Percentiles rank a stretch among this genome's conserved stretches.
These are phyloP conservation scores for Nissolia schottii DNA, from an alignment of 306 rosid species.

Conservation along the genomic window DNA sequence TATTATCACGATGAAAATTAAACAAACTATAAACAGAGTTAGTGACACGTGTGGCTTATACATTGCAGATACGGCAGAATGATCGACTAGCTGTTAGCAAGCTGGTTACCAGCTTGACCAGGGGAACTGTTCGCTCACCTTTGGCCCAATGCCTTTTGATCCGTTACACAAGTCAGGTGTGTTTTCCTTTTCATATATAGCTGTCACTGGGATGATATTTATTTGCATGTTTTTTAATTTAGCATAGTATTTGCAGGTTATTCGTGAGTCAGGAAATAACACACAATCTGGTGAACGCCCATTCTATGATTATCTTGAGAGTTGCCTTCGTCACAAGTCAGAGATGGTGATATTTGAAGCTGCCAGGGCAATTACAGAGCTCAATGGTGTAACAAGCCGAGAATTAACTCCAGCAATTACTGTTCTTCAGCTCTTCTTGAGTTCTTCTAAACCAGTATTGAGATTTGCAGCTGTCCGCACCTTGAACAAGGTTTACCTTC, in stretches of 20 bases:
- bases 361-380: conserved; percentile 96
- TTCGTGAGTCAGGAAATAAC: conserved; percentile 72
- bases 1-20: not conserved
- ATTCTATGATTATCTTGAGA: conserved; percentile 91
- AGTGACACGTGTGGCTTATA: conserved; percentile 1
- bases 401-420: conserved; percentile 96
- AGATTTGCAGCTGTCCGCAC: conserved; percentile 99
- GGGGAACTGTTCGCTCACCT: conserved; percentile 96
- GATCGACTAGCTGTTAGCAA: conserved; percentile 97
- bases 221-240: conserved; percentile 13
- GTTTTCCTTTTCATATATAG: conserved; percentile 16
- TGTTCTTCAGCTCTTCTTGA: conserved; percentile 95
- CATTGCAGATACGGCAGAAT: conserved; percentile 90
- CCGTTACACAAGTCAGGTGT: conserved; percentile 95
- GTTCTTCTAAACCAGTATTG: conserved; percentile 96
- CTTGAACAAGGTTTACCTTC: conserved; percentile 66
- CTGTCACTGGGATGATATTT: conserved; percentile 1
- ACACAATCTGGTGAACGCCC: conserved; percentile 91
- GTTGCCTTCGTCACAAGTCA: conserved; percentile 97
- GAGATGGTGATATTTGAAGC: conserved; percentile 99
- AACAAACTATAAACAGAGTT: conserved; percentile 9
- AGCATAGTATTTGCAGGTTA: conserved; percentile 53
- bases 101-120: conserved; percentile 96
- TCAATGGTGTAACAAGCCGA: conserved; percentile 80
- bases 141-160: conserved; percentile 94